Base-by-base conservation (phyloP, 257 asterid genomes). In the Primulina huaijiensis region DNA sequence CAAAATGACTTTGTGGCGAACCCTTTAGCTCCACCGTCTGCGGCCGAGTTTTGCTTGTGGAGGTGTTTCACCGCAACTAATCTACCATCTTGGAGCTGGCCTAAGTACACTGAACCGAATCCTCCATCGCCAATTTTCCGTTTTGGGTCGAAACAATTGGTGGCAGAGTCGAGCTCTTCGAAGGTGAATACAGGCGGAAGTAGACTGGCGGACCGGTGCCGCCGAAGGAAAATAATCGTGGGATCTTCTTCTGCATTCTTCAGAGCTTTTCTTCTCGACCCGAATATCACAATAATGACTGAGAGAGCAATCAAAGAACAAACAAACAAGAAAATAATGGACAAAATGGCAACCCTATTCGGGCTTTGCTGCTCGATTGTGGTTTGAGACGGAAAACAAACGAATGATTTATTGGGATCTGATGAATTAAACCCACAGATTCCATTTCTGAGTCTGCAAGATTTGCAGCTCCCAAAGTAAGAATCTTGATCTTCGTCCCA, bases 51-150 rank as follows among this genome's bases (percentile, higher is more conserved):
- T 63, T 84, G 89, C 75, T 87, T 90, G 83, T 93, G 99, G 37
- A 93, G 88, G 76, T 87, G 80, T 71, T 93, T 93, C 0, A 93
- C 99, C 10, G 99, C 99, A 3, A 89, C 97, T 3, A 83, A 71
- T 20, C 88, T 64, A 31, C 89, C 85, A 58, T 90, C 96, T 50
- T 23, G 68, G 60, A 93, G 95, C 61, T 90, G 93, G 23, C 94
- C 96, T 52, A 93, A 74, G n/a, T 76, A 93, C 30, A 93, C 99
- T 0, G 97, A 87, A 2, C 99, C 99, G 60, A 93, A 93, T 11
- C 99, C 99, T 1, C 99, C 99, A 21, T 90, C 96, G 0, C 99
- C 99, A 55, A 93, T 84, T 66, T 90, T 93, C n/a, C 96, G 87
- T 62, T 86, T 89, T 2, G 72, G 77, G 64, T 90, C 99, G 79